Percentiles rank a stretch among this genome's conserved stretches.
phyloP scores from a whole-genome alignment of 2,329 filamentous ascomycete genomes.

The Diplodia seriata region DNA sequence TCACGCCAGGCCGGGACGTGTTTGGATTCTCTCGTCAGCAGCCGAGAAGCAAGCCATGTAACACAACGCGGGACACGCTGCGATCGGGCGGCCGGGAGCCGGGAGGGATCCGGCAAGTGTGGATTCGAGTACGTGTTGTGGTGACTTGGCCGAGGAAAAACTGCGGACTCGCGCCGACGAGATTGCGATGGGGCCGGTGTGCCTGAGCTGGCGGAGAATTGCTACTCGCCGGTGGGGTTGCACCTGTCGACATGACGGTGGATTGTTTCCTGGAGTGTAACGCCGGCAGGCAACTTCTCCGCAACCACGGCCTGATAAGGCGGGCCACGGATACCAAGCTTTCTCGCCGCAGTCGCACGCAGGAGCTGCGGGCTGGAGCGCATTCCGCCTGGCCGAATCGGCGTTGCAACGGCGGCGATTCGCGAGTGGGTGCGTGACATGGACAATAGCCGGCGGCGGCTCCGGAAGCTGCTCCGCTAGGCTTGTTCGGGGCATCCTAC shows the following conservation, averaged over 20 bases:
- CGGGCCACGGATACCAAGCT: conserved; percentile 26
- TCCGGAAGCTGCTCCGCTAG: conserved; percentile 13
- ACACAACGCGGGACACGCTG: conserved; percentile 11
- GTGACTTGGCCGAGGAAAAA: conserved; percentile 7
- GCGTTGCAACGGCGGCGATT: conserved; percentile 13
- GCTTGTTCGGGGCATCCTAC: conserved; percentile 5
- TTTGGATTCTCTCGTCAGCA: conserved; percentile 14
- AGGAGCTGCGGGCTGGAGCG: too few species aligned
- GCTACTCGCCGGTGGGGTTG: conserved; percentile 10
- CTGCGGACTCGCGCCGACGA: conserved; percentile 8
- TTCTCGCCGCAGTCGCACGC: neutral
- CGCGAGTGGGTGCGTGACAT: conserved; percentile 17
- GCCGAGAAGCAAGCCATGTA: conserved; percentile 24
- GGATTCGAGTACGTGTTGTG: conserved; percentile 25
- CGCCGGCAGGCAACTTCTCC: conserved; percentile 15
- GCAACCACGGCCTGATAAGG: conserved; percentile 17
- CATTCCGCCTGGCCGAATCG: conserved; percentile 16
- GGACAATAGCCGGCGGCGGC: conserved; percentile 9
- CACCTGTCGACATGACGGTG: neutral
- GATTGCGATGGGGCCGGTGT: conserved; percentile 15
- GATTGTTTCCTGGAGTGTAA: conserved; percentile 10
- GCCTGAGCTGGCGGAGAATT: conserved; percentile 9
- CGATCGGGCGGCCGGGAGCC: conserved; percentile 9
- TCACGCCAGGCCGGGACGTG: conserved; percentile 12
- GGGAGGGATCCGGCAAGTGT: neutral